Evolutionary conservation across 768 basidiomycete genomes (phyloP).

Genomic region (Mycena epipterygia): DNA sequence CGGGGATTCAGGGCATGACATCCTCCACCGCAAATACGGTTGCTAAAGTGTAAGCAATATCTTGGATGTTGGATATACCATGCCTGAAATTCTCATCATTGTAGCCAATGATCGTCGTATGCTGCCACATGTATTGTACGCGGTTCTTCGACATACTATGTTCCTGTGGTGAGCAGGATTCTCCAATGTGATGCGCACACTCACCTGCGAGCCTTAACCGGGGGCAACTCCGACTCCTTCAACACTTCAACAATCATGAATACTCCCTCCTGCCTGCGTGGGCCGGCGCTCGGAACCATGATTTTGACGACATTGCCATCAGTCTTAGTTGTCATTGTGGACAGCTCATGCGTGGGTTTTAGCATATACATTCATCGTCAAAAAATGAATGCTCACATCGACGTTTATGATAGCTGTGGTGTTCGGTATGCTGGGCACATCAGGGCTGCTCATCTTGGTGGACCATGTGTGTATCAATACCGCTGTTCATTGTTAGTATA

Average conservation of each 20-base stretch:
- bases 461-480: no score
- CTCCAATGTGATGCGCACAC: neutral
- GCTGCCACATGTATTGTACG: neutral
- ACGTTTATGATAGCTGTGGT: no score
- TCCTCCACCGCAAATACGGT: neutral
- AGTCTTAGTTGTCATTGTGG: no score
- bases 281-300: neutral
- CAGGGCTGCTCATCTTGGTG: no score
- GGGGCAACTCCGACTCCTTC: neutral
- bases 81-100: neutral
- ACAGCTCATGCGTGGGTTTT: no score
- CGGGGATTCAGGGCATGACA: neutral
- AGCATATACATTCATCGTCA: no score
- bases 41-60: neutral
- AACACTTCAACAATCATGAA: neutral
- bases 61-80: neutral
- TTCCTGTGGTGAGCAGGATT: neutral
- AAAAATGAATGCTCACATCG: no score
- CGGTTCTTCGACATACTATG: neutral
- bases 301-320: neutral
- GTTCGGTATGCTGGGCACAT: no score
- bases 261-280: neutral
- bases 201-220: neutral
- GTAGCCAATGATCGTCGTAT: neutral
- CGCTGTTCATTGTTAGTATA: no score